Evolutionary conservation across 768 basidiomycete genomes (phyloP).

Genomic region (Xerocomellus dryophilus): DNA sequence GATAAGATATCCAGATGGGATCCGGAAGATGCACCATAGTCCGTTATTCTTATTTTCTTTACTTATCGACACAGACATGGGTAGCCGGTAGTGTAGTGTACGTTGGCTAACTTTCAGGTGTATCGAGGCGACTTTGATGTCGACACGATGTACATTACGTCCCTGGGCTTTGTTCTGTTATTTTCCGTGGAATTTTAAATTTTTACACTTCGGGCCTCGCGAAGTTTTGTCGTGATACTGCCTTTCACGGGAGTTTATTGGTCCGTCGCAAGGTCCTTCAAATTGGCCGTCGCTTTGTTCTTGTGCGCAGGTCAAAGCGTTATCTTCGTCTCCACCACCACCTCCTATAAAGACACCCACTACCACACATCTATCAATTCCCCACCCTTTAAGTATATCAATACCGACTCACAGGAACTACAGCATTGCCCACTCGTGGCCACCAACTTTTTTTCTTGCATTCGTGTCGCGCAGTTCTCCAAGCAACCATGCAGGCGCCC

Average conservation of each 20-base stretch:
- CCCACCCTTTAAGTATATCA: neutral
- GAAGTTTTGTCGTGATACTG: constrained; percentile 8
- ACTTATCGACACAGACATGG: neutral
- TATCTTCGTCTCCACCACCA: neutral
- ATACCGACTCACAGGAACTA: neutral
- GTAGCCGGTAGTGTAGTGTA: constrained; percentile 7
- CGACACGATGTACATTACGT: constrained; percentile 4
- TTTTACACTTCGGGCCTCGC: neutral
- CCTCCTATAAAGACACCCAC: constrained; percentile 21
- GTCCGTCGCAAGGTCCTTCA: neutral
- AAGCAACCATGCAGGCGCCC: constrained; percentile 13
- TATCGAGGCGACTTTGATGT: constrained; percentile 21
- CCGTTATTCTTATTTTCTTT: constrained; percentile 2
- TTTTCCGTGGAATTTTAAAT: constrained; percentile 8
- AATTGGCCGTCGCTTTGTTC: constrained; percentile 16
- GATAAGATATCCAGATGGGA: constrained; percentile 74
- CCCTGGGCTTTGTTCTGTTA: neutral
- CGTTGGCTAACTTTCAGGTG: neutral
- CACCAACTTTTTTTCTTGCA: neutral
- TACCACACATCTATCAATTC: neutral
- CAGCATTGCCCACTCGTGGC: neutral
- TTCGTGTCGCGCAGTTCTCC: neutral
- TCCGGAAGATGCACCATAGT: constrained; percentile 53
- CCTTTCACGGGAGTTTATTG: constrained; percentile 21
- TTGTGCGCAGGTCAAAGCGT: constrained; percentile 16